Evolutionary conservation across 352 stramenopile genomes (phyloP).

Genomic region (Globisporangium paroecandrum): DNA sequence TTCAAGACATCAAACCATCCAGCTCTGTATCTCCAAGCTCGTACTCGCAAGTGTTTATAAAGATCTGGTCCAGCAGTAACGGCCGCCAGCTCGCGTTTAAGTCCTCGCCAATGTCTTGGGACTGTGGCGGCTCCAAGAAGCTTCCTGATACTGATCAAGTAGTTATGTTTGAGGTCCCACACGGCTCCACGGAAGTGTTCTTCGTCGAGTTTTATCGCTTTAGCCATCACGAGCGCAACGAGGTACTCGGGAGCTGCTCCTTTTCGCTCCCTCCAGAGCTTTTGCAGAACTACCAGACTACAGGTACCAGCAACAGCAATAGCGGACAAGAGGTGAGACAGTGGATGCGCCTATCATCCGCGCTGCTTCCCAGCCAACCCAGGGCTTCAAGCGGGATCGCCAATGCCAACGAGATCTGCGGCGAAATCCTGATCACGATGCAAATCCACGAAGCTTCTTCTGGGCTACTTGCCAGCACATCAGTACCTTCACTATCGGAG

Average conservation of each 20-base stretch:
- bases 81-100: neutral
- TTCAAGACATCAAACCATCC: conserved; percentile 7
- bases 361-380: neutral
- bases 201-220: conserved; percentile 17
- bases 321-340: neutral
- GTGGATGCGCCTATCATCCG: neutral
- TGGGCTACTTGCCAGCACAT: neutral
- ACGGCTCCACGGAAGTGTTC: conserved; percentile 7
- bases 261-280: neutral
- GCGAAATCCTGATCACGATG: neutral
- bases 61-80: conserved; percentile 17
- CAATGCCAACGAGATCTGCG: neutral
- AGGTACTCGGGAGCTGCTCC: conserved; percentile 8
- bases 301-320: neutral
- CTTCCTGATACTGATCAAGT: neutral
- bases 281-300: neutral
- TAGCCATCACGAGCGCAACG: conserved; percentile 13
- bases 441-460: neutral
- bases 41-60: neutral
- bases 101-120: neutral
- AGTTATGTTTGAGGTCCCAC: neutral
- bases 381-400: neutral
- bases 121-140: neutral
- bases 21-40: neutral
- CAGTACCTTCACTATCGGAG: neutral